Evolutionary conservation across 1,139 yeast genomes (phyloP), one percentile per base, ranked within the genome.

Genomic region (Scheffersomyces cryptocercus): DNA sequence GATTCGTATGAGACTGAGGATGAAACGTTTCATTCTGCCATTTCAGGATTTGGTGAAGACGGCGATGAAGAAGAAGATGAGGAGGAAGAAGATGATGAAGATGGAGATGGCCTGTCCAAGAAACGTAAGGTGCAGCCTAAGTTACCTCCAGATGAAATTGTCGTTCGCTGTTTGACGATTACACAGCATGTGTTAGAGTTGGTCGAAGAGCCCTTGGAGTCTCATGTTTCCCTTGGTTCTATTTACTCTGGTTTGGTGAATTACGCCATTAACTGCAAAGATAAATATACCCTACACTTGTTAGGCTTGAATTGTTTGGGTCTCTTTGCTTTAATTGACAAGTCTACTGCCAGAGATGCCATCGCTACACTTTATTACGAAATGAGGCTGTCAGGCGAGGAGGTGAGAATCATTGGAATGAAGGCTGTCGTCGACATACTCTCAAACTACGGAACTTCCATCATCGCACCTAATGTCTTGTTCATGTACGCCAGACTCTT

Each of bases 221-320:
- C 81, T 41, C 87, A 87, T 52, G 73, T 84, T 40, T 79, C 88
- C 6, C 71, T 91, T 44, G 79, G 80, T n/a, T 82, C 96, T 0
- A 68, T 93, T 47, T 74, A 87, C 42, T 85, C 85, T 28, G 84
- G 88, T 16, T 73, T 90, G 53, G 85, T 93, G n/a, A 79, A 81
- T n/a, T 95, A 95, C 5, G 89, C 96, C 0, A 81, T 90, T 10
- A 73, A 82, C 36, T 77, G 82, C 47, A 77, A 76, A 24, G 85
- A 83, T 37, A 70, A 82, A 7, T 75, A 75, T 3, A 73, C 85
- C 7, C 63, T 71, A 7, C 75, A 95, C 46, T 82, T 79, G 40
- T 69, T 85, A 4, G 97, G 96, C 1, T 71, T 88, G 32, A 76
- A 75, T 43, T 87, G 96, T 54, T 73, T 91, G 31, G 96, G 97